Evolutionary conservation across 192 early-diverging fungal species (phyloP), one percentile per base, ranked within the genome.

Genomic region (Backusella luteola): DNA sequence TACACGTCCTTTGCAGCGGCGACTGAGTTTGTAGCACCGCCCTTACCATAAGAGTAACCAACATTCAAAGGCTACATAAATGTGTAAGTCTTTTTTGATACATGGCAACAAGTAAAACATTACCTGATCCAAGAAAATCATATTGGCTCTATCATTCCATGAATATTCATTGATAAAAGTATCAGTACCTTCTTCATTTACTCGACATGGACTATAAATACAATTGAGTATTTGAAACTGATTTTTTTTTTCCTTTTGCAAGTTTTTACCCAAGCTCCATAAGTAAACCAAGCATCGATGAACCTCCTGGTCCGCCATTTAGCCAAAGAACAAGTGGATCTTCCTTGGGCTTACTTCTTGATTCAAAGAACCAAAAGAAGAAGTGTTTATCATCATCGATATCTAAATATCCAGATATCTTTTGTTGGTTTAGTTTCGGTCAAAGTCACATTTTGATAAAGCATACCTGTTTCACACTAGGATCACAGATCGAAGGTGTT

Each of bases 321-420:
- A 95, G 83, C 90, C 92, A 93, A 56, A 94, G 84, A 9, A 91
- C 81, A 41, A 93, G 77, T 0, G 97, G 97, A 72, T 94, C 96
- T 23, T 82, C 85, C 73, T 85, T 77, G n/a, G 92, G 90, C 38
- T 89, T 85, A 77, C 86, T 87, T 76, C 94, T 93, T 9, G 94
- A 93, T 82, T 97, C 97, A 85, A 99, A 99, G 89, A 99, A 98
- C 96, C 95, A 97, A 83, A 95, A 96, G 88, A 95, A 96, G 78
- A 94, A 96, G 83, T 96, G 93, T 44, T 91, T 87, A 76, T 91
- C 88, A 29, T 82, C 87, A 7, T 85, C 87, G 36, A 79, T 79
- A 78, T 94, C 90, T 46, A 95, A 83, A 77, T 95, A 94, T 34
- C 92, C 94, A 75, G 91, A 93, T 83, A 93, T 93, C 90, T 89